Evolutionary conservation across 2,329 filamentous ascomycete genomes (phyloP), one percentile per base, ranked within the genome.

Genomic region (Aspergillus sp.): DNA sequence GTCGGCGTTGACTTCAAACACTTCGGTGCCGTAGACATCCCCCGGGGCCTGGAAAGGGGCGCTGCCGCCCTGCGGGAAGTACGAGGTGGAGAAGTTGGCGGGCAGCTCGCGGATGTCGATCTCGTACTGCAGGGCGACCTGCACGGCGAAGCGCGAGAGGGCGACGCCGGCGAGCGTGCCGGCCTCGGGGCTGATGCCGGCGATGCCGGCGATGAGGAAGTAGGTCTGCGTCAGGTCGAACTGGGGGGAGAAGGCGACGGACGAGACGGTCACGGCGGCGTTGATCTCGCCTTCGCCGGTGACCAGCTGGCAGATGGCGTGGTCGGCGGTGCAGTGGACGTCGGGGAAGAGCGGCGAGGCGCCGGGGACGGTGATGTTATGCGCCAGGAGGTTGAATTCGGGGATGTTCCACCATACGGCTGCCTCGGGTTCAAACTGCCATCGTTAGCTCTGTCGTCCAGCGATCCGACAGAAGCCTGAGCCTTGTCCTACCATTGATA

Each of bases 71-170:
- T 83, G 85, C 1, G 86, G 81, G 25, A 91, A 77, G 66, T 91
- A 91, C 4, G 87, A 87, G 0, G 86, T 88, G 1, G 79, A 74
- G 71, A 80, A 89, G 67, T 85, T 85, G 1, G 65, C 64, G 0
- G 87, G 85, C 31, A 89, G 81, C 55, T 89, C 87, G 31, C 88
- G 81, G 1, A 81, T 74, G 60, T 91, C 88, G 55, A 91, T 82
- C 69, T 91, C 88, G 58, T 90, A 88, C 68, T 91, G 88, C 49
- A 91, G 75, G 0, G 85, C 87, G 2, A 90, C 87, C 65, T 91
- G 88, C 4, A 91, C 80, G 0, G 87, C 82, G 64, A 85, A 92
- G 19, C 82, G 80, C 34, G 85, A 81, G 49, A 92, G 82, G 1
- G 86, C 85, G 0, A 89, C 87, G 38, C 81, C 80, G 42, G 81